Conservation (phyloP, 257 asterid species). For the Scutellaria baicalensis region DNA sequence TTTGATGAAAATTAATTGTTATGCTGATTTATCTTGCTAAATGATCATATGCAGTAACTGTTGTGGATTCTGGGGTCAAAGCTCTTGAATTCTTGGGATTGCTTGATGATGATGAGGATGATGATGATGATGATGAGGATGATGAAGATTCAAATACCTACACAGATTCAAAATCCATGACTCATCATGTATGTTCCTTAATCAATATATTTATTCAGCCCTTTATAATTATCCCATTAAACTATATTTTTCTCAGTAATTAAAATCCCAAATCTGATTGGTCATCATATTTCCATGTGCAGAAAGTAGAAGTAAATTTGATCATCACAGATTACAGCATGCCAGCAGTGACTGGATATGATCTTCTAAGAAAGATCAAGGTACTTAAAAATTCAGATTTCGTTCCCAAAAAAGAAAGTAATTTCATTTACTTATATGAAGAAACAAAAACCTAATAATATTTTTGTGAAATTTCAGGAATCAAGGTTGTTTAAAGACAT, state of each 20-base stretch:
- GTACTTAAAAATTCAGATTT: background rate
- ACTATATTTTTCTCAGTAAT: background rate
- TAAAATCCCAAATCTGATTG: background rate
- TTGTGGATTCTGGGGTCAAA: constrained; percentile 54
- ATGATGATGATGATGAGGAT: constrained; percentile 2
- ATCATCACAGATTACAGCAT: constrained; percentile 65
- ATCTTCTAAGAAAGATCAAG: constrained; percentile 53
- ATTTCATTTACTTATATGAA: no score
- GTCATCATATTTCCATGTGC: background rate
- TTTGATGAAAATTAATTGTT: background rate
- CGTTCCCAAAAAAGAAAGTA: background rate
- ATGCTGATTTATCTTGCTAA: background rate
- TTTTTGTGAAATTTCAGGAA: constrained; percentile 19
- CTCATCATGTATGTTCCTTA: no score
- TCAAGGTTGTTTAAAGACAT: constrained; percentile 42
- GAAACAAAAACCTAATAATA: background rate
- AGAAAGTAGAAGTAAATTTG: constrained; percentile 43
- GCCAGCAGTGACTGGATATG: constrained; percentile 77
- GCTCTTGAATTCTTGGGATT: constrained; percentile 51
- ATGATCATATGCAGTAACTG: constrained; percentile 34
- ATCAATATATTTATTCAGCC: no score
- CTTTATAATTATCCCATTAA: background rate
- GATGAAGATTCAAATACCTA: no score
- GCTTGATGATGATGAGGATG: constrained; percentile 16
- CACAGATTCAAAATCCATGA: no score